A percentile compares a stretch with the other conserved stretches of the same genome.
phyloP scores from a whole-genome alignment of 768 basidiomycete genomes.

The Astraeus odoratus region DNA sequence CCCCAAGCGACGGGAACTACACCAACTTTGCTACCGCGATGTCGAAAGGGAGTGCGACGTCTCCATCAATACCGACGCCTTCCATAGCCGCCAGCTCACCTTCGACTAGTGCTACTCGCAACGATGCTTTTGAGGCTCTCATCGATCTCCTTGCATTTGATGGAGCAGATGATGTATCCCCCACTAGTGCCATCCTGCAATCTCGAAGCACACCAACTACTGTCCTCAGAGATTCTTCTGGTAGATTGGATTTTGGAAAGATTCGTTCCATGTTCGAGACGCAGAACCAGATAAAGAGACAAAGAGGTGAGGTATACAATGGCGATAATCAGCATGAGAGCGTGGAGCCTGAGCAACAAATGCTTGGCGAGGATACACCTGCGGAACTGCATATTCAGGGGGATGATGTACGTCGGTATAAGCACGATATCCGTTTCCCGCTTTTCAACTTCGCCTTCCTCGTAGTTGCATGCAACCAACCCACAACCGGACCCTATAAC shows the following conservation, averaged over 20 bases:
- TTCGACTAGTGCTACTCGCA: slow-evolving; percentile 12
- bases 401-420: no score
- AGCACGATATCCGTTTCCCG: no score
- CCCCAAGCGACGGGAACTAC: background rate
- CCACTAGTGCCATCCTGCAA: background rate
- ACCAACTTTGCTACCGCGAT: background rate
- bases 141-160: slow-evolving; percentile 27
- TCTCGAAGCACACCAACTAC: slow-evolving; percentile 2
- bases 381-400: no score
- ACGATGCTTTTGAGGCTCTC: slow-evolving; percentile 19
- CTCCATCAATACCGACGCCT: slow-evolving; percentile 15
- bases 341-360: background rate
- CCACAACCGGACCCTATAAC: background rate
- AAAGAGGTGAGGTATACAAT: background rate
- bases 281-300: slow-evolving; percentile 4
- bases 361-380: background rate
- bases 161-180: slow-evolving; percentile 12
- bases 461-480: background rate
- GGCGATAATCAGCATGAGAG: background rate
- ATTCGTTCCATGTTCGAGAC: slow-evolving; percentile 22
- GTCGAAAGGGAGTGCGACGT: background rate
- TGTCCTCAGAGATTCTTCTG: slow-evolving; percentile 20
- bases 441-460: background rate
- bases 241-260: slow-evolving; percentile 27
- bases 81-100: slow-evolving; percentile 7